phyloP scores from a whole-genome alignment of 306 rosid genomes.

The Macrotyloma uniflorum region DNA sequence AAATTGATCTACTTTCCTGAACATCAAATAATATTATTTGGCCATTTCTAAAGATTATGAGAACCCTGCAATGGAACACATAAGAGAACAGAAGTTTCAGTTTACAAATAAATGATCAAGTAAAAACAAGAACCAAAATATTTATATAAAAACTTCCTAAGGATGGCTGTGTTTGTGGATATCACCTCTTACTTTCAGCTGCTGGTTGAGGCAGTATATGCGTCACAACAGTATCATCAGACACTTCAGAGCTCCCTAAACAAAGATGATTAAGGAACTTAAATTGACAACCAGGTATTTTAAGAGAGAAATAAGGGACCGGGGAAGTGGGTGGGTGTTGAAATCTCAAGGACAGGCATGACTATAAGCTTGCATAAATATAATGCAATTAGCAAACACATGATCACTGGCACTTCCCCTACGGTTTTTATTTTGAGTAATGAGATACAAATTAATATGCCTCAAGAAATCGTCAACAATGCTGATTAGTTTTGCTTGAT shows the following conservation, averaged over 20 bases:
- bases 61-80: constrained; percentile 64
- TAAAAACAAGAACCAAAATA: constrained; percentile 1
- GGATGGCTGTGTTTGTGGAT: constrained; percentile 24
- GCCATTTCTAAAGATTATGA: constrained; percentile 74
- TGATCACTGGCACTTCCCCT: constrained; percentile 1
- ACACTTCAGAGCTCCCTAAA: constrained; percentile 68
- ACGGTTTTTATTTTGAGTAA: constrained; percentile 16
- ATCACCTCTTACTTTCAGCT: constrained; percentile 87
- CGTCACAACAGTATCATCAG: constrained; percentile 52
- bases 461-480: neutral
- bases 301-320: neutral
- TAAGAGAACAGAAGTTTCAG: neutral
- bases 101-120: neutral
- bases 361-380: neutral
- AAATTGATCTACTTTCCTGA: constrained; percentile 65
- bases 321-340: neutral
- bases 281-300: neutral
- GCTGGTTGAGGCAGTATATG: constrained; percentile 80
- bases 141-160: neutral
- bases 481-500: neutral
- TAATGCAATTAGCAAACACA: constrained; percentile 5
- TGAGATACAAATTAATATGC: neutral
- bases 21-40: constrained; percentile 72
- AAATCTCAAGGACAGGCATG: neutral
- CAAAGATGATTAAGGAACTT: constrained; percentile 26